Conservation (phyloP, 192 early-diverging fungal species). For the Obelidium mucronatum region DNA sequence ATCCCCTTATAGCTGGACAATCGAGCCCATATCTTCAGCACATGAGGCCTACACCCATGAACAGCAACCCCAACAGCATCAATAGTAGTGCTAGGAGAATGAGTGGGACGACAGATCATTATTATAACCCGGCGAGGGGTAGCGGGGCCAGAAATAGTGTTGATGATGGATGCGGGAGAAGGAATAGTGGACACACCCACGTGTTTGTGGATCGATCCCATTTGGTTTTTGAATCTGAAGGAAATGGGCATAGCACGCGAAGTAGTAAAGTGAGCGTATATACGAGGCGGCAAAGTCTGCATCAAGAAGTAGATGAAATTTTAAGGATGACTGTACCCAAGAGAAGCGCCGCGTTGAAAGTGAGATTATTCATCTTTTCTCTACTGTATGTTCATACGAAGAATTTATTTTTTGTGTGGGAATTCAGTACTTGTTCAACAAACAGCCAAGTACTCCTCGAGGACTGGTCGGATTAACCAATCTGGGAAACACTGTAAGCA, state of each 20-base stretch:
- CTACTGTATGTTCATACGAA: too few species aligned
- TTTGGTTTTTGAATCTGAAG: conserved; percentile 8
- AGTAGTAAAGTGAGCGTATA: conserved; percentile 17
- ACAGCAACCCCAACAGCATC: neutral
- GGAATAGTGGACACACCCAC: neutral
- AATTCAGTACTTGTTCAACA: conserved; percentile 27
- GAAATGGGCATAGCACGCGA: neutral
- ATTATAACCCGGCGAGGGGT: conserved; percentile 9
- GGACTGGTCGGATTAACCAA: conserved; percentile 53
- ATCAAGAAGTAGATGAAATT: conserved; percentile 32
- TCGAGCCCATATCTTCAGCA: neutral
- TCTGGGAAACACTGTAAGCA: conserved; percentile 59
- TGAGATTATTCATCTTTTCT: conserved; percentile 18
- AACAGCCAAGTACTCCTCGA: conserved; percentile 28
- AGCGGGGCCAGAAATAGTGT: neutral
- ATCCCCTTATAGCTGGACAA: neutral
- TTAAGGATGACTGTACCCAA: conserved; percentile 17
- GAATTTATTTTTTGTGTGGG: neutral
- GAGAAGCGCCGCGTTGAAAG: conserved; percentile 23
- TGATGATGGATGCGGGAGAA: neutral
- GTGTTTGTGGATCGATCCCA: conserved; percentile 20
- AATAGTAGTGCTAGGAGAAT: neutral
- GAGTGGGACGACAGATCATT: neutral
- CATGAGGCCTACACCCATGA: neutral
- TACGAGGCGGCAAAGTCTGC: conserved; percentile 22